Evolutionary conservation across 768 basidiomycete species (phyloP), one percentile per base, ranked within the genome.

Genomic region (Hericium rajendrae): DNA sequence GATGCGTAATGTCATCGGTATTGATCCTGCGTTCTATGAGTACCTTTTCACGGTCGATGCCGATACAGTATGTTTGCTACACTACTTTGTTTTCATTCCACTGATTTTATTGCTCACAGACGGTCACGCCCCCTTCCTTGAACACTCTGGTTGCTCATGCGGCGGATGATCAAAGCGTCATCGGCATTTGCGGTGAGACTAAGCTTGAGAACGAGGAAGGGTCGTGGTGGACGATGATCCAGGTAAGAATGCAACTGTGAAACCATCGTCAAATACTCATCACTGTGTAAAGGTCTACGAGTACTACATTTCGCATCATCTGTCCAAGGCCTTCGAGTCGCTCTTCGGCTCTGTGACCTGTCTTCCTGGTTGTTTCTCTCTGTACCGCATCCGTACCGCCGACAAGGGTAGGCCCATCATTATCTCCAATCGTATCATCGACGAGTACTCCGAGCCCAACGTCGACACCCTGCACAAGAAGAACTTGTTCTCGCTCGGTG

Each of bases 211-310:
- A 97, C 69, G 93, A 94, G 67, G 86, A 93, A 63, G 83, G 84
- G 48, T 97, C 94, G 3, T 94, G 94, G 86, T 98, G 95, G 85
- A 98, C 95, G 15, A 97, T 97, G 94, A 95, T 97, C 57, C 94
- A 97, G 74, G 89, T 78, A 38, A 58, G 72, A 37, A 24, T 18
- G n/a, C 16, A 16, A 15, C 64, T 18, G 4, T 13, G 37, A 18
- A 39, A 6, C 26, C 53, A 0, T 51, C 38, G 8, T 22, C 15
- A 40, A 40, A 12, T 16, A 38, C 32, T 53, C 11, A 46, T 64
- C 48, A 40, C 18, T 53, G 22, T 1, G 3, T 58, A 82, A 26
- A 26, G 73, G 81, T 95, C 9, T 94, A 95, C 75, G 91, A 94
- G 65, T 95, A 95, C 74, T 95, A 93, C 74, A 88, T 94, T 68